A percentile compares a stretch with the other conserved stretches of the same genome.
phyloP scores from a whole-genome alignment of 78 protist genomes.

The Dictyostelium brefeldianum region DNA sequence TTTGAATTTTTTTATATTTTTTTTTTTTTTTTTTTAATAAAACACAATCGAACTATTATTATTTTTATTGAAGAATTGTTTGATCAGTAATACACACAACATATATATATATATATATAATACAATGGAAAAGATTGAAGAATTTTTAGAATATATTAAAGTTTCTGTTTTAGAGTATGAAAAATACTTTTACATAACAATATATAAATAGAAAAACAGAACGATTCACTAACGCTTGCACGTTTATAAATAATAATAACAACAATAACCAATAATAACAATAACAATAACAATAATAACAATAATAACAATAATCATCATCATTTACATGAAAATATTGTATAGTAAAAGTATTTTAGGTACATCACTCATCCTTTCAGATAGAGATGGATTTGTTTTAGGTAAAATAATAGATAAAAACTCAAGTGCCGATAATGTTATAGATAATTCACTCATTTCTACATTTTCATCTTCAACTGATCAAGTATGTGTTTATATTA shows the following conservation, averaged over 20 bases:
- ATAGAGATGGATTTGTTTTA: slow-evolving; percentile 79
- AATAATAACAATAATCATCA: background rate
- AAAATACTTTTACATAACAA: background rate
- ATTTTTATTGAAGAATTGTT: too few species aligned
- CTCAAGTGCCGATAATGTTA: slow-evolving; percentile 38
- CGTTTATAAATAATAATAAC: background rate
- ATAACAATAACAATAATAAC: background rate
- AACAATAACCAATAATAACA: background rate
- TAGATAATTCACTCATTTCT: slow-evolving; percentile 61
- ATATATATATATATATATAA: background rate
- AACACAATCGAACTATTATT: too few species aligned
- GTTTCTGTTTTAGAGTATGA: background rate
- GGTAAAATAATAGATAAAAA: slow-evolving; percentile 44
- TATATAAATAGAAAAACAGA: too few species aligned
- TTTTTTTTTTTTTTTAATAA: too few species aligned
- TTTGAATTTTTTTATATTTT: too few species aligned
- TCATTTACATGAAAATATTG: background rate
- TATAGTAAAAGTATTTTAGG: slow-evolving; percentile 2
- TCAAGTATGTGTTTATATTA: slow-evolving; percentile 36
- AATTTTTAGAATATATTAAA: background rate
- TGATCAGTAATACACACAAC: too few species aligned
- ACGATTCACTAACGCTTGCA: too few species aligned
- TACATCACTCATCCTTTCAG: slow-evolving; percentile 62
- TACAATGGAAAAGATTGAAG: slow-evolving; percentile 5
- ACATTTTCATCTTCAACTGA: slow-evolving; percentile 67